Evolutionary conservation across 345 rosid species (phyloP), one percentile per base, ranked within the genome.

Genomic region (Pistacia vera): DNA sequence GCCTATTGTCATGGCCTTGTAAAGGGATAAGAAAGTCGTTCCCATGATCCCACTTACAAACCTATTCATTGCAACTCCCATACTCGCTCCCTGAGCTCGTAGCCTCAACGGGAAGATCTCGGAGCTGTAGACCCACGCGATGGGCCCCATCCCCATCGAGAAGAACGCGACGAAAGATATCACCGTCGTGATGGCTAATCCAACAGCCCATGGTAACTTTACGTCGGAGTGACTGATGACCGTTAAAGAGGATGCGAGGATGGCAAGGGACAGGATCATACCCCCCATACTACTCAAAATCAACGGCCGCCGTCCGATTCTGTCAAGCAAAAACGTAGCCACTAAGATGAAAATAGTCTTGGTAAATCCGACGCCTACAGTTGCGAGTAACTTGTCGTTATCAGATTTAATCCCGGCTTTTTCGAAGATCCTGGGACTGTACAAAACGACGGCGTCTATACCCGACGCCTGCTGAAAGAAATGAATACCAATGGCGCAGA

Each of bases 381-480:
- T 96, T 0, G 97, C 98, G 8, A 91, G 90, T 36, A 93, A 88
- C 84, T 82, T 83, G 0, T 81, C 49, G 74, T 75, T 75, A 1
- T 81, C 71, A 0, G 83, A 83, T 12, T 75, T 68, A 78, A 96
- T 90, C 30, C 98, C 98, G 14, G 97, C 99, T 44, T 84, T 90
- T 36, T 68, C 79, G 68, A 96, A 96, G 65, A 96, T 92, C n/a
- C 92, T 71, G 0, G 98, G 98, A 25, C 95, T 90, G 88, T 92
- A 96, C 51, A 91, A 78, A 36, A 93, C 98, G 49, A 96, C 97
- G 8, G 97, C 88, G 82, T 90, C 97, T 46, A 96, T 87, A 0
- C 98, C 99, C 0, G 97, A 85, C 0, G 92, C 81, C 82, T 93
- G 98, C 54, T 93, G 98, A 89, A 96, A 89, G 86, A 89, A 93